These are phyloP conservation scores for Bolboschoenus planiculmis DNA, from an alignment of 176 grass and related monocot species.

Conservation along the genomic window DNA sequence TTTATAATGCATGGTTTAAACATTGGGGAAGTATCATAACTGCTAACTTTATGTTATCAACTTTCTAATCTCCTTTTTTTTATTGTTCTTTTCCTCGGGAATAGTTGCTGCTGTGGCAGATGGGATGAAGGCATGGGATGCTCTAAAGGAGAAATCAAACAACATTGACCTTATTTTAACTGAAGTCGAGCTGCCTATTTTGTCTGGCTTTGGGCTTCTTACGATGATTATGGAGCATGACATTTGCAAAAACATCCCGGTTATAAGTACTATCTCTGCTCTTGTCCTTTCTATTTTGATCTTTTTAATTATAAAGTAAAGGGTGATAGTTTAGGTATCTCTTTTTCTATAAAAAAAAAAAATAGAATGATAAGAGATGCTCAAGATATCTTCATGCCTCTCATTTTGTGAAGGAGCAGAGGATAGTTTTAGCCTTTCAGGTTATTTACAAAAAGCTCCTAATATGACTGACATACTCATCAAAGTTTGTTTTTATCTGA, in stretches of 20 bases:
- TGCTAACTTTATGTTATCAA: not conserved
- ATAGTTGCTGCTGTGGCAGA: constrained; percentile 62
- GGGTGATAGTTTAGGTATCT: not conserved
- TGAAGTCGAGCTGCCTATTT: constrained; percentile 83
- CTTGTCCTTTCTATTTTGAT: not conserved
- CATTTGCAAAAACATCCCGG: constrained; percentile 81
- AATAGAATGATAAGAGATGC: not conserved
- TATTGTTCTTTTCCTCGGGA: not conserved
- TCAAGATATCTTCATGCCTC: not conserved
- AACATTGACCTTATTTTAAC: constrained; percentile 86
- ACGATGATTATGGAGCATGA: constrained; percentile 94
- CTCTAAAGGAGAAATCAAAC: constrained; percentile 77
- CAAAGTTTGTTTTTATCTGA: constrained; percentile 8
- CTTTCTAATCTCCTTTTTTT: not conserved
- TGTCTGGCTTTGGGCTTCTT: constrained; percentile 89
- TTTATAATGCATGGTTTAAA: not conserved
- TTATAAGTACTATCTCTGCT: constrained; percentile 66
- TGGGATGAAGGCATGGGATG: constrained; percentile 83
- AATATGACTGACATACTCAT: not conserved
- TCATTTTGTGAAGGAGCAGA: not conserved
- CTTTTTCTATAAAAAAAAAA: not conserved
- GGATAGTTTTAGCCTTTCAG: not conserved
- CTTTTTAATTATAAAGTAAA: constrained; percentile 10
- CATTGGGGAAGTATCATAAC: not conserved
- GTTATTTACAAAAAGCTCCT: not conserved